Evolutionary conservation across 148 eudicot genomes (phyloP).

Genomic region (Diospyros lotus): DNA sequence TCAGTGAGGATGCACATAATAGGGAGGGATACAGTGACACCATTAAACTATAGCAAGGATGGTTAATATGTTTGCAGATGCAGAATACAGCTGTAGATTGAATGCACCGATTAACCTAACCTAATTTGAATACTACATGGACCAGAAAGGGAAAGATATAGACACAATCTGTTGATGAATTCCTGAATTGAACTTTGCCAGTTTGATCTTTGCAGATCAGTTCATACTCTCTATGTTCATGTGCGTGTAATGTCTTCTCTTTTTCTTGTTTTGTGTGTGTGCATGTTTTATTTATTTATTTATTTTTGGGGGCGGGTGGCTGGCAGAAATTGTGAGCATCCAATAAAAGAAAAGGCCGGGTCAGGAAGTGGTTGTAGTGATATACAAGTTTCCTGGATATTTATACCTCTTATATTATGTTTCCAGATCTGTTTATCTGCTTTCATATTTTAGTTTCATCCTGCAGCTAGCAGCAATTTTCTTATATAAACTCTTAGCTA

Average conservation of each 20-base stretch:
- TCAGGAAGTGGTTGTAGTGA: neutral
- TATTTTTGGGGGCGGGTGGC: too few relatives aligned
- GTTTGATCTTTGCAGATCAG: neutral
- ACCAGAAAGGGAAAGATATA: neutral
- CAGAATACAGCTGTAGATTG: neutral
- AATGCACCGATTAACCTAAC: neutral
- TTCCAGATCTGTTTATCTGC: neutral
- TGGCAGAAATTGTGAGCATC: too few relatives aligned
- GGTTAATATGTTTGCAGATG: neutral
- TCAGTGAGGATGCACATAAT: neutral
- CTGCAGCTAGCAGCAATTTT: neutral
- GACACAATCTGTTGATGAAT: neutral
- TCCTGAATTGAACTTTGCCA: neutral
- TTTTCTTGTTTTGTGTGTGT: too few relatives aligned
- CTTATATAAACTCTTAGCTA: neutral
- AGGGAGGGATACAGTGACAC: neutral
- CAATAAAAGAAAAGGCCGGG: neutral
- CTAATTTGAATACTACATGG: neutral
- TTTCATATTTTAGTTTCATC: neutral
- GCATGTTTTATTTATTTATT: too few relatives aligned
- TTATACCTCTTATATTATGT: neutral
- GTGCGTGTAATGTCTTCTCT: too few relatives aligned
- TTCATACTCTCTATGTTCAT: too few relatives aligned
- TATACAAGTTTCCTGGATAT: neutral
- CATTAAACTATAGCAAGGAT: neutral